Evolutionary conservation across 2,329 filamentous ascomycete species (phyloP), one percentile per base, ranked within the genome.

Genomic region (Cordyceps cicadae): DNA sequence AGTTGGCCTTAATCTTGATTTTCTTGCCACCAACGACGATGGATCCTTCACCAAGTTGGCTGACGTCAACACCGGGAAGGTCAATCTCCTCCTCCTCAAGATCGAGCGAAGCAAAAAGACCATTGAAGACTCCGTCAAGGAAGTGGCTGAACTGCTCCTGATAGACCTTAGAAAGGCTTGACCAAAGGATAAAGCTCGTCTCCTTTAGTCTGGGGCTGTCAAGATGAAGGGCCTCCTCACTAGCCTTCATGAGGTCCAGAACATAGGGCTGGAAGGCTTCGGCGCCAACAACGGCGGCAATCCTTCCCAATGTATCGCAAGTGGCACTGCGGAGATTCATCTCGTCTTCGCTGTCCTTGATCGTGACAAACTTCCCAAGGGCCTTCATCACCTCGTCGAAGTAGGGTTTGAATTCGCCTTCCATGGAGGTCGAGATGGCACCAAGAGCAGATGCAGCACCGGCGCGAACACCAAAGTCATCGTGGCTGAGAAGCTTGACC

Each of bases 151-250:
- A 93, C 59, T 92, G 81, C 70, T 90, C 88, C 68, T 88, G 87
- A 75, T 97, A 97, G 11, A 97, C 91, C 78, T 95, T 95, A 64
- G 93, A 89, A 71, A 99, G 86, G 46, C 90, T 91, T 66, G 90
- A 92, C 93, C 94, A 99, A 59, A 99, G 82, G 64, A 97, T 95
- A 77, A 96, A 99, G 72, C 91, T 96, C 64, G 92, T 97, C 79
- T 99, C 94, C 74, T 92, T 90, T 56, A 97, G 85, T 61, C 92
- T 85, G 48, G 92, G 89, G 76, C 97, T 92, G 67, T 91, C 92
- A 3, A 99, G 86, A 67, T 88, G 81, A 2, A 97, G 82, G 60
- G 89, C 92, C 75, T 97, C 92, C 75, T 97, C 92, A 66, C 90
- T 96, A 15, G 93, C 88, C 69, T 87, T 83, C 89, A 99, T 96